phyloP scores from a whole-genome alignment of 768 basidiomycete species.

The Postia placenta region DNA sequence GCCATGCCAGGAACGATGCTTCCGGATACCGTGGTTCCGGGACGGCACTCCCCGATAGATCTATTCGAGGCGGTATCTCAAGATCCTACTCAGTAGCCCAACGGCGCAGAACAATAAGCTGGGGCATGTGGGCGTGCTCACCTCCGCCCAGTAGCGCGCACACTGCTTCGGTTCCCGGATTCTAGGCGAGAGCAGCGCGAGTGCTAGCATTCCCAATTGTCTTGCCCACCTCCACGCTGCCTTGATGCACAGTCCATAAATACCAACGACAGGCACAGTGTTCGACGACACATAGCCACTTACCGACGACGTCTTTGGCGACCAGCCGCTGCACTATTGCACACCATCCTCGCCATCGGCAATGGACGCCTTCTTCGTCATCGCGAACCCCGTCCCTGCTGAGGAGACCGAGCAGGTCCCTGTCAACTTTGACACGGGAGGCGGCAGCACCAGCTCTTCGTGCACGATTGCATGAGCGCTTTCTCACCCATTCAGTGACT shows the following conservation, averaged over 20 bases:
- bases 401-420: conserved; percentile 12
- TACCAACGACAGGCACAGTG: neutral
- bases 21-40: neutral
- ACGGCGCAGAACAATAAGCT: neutral
- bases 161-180: neutral
- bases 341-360: conserved; percentile 1
- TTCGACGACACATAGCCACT: neutral
- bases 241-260: neutral
- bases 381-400: conserved; percentile 14
- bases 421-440: conserved; percentile 11
- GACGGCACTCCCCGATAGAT: neutral
- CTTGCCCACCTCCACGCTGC: neutral
- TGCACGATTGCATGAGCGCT: conserved; percentile 11
- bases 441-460: conserved; percentile 1
- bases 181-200: neutral
- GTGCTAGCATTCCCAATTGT: neutral
- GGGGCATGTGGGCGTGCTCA: neutral
- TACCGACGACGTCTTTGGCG: neutral
- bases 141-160: neutral
- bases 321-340: neutral
- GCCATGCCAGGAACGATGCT: neutral
- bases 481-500: neutral
- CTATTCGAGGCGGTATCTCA: neutral
- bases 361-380: conserved; percentile 18
- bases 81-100: neutral